Base-by-base conservation (phyloP, 1,284 basidiomycete genomes). In the Heterobasidion parviporum region DNA sequence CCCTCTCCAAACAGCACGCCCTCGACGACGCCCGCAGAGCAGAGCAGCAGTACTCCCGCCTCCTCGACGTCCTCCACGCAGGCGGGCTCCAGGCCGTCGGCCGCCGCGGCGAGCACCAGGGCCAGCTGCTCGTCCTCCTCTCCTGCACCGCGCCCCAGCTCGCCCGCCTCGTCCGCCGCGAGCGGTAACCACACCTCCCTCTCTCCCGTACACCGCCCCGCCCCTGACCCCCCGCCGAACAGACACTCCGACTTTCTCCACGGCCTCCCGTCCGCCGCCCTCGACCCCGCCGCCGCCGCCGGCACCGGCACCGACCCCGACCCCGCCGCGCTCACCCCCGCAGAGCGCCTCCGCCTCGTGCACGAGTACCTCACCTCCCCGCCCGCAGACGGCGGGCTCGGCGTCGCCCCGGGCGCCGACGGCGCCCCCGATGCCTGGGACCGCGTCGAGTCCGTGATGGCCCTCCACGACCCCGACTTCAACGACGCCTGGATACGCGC, bases 41-140 rank as follows among this genome's bases (percentile, higher is more conserved):
- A 4, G 79, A 85, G 61, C 73, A 76, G 41, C 87, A 92, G 61
- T 92, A 92, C 64, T 72, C 72, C 16, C 74, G 74, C 9, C 75
- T 93, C 36, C 71, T 89, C n/a, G 71, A 80, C 10, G 77, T 76
- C 0, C 76, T 93, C 9, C 78, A 73, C 18, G 71, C 74, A 20
- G 82, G 81, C 0, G 87, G 86, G 1, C 69, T 93, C 52, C 78
- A 78, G 50, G 87, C 84, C 0, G 84, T 85, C 0, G 88, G 88
- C 8, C 78, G 88, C 60, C 74, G 85, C 18, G 90, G 89, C 12
- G 85, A 87, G 63, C 77, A 79, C 10, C 76, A 87, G 54, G 87
- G 89, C 6, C 87, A 95, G 63, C 68, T 96, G 3, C 77, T 95
- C 52, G 74, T 97, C 3, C 84, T 97, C 59, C 80, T 97, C 14